A percentile compares a stretch with the other conserved stretches of the same genome.
Conservation (phyloP, 345 rosid genomes). For the Trapa bicornis region DNA sequence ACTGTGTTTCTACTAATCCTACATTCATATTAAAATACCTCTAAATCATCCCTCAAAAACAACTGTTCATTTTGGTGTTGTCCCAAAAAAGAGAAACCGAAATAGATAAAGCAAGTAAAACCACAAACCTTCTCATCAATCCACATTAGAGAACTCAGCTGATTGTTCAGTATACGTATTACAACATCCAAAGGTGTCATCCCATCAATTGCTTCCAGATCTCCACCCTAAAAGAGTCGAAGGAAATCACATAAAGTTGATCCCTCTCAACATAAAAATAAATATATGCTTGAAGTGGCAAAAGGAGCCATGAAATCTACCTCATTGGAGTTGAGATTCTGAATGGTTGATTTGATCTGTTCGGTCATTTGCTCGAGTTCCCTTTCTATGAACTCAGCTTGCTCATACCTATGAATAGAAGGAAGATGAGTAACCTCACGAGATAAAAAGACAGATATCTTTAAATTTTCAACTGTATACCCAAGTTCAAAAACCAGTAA, state of each 20-base stretch:
- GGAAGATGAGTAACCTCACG: not conserved
- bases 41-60: not conserved
- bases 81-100: not conserved
- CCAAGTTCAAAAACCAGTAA: not conserved
- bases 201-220: slow-evolving; percentile 59
- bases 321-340: slow-evolving; percentile 71
- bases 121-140: slow-evolving; percentile 51
- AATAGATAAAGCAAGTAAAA: not conserved
- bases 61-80: not conserved
- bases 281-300: not conserved
- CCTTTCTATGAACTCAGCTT: slow-evolving; percentile 78
- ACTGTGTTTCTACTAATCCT: too few species aligned
- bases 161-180: slow-evolving; percentile 84
- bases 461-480: too few species aligned
- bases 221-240: slow-evolving; percentile 60
- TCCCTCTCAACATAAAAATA: not conserved
- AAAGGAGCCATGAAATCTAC: slow-evolving; percentile 15
- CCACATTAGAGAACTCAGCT: slow-evolving; percentile 93
- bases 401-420: slow-evolving; percentile 60
- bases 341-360: slow-evolving; percentile 76
- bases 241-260: slow-evolving; percentile 4
- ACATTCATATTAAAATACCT: not conserved
- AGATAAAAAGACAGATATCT: not conserved
- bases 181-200: slow-evolving; percentile 88
- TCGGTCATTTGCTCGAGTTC: slow-evolving; percentile 92